Conservation (phyloP, 495 filamentous ascomycete genomes). For the Penicillium maclennaniae region DNA sequence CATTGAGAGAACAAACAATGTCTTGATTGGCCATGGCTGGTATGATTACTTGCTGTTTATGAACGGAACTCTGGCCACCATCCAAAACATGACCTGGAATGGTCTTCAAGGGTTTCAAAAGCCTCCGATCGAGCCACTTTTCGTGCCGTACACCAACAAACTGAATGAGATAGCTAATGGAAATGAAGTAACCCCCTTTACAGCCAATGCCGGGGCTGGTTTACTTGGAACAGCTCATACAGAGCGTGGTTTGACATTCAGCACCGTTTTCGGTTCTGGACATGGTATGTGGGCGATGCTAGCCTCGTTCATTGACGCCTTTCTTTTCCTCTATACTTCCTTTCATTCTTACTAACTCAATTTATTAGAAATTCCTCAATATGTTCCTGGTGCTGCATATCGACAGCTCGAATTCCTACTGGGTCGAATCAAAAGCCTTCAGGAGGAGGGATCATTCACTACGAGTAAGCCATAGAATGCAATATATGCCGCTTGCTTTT, state of each 20-base stretch:
- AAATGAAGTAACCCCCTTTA: conserved; percentile 11
- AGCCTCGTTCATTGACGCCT: no score
- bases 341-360: no score
- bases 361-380: conserved; percentile 49
- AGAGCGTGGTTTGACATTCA: conserved; percentile 68
- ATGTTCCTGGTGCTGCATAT: conserved; percentile 59
- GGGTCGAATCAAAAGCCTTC: conserved; percentile 52
- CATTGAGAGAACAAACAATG: conserved; percentile 67
- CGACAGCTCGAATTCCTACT: conserved; percentile 66
- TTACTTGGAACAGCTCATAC: conserved; percentile 58
- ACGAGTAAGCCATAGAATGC: conserved; percentile 2
- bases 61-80: conserved; percentile 66
- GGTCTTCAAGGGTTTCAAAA: conserved; percentile 65
- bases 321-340: no score
- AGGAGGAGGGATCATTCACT: conserved; percentile 31
- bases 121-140: conserved; percentile 55
- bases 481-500: no score
- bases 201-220: conserved; percentile 45
- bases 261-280: conserved; percentile 53
- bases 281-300: conserved; percentile 43
- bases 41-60: conserved; percentile 54
- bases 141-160: conserved; percentile 59
- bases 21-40: conserved; percentile 64
- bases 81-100: conserved; percentile 86
- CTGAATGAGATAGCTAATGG: conserved; percentile 28